Percentiles rank a stretch among this genome's conserved stretches.
These are phyloP conservation scores for Jatropha multifida DNA, from an alignment of 441 rosid species.

Conservation along the genomic window DNA sequence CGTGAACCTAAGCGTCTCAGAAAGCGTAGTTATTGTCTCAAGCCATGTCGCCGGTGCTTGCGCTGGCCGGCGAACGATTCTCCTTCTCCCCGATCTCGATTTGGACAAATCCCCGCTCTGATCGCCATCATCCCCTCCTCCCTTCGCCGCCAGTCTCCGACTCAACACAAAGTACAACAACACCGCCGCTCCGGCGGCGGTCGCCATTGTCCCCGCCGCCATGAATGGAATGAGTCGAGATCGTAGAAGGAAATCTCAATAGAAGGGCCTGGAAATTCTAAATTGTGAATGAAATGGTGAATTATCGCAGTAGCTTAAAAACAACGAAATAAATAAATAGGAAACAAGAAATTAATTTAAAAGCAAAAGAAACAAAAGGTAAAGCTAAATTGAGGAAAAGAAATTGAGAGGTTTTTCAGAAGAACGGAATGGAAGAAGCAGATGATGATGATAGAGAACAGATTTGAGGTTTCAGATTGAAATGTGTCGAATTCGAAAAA, in stretches of 20 bases:
- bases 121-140: constrained; percentile 37
- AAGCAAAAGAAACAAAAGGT: not conserved
- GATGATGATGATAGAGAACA: not conserved
- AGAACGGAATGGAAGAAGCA: not conserved
- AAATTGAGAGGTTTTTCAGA: not conserved
- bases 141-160: constrained; percentile 45
- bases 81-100: constrained; percentile 67
- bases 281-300: not conserved
- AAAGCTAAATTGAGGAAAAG: not conserved
- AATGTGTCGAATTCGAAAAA: constrained; percentile 3
- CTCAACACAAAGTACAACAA: constrained; percentile 56
- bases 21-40: constrained; percentile 73
- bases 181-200: constrained; percentile 83
- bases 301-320: not conserved
- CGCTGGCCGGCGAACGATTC: constrained; percentile 69
- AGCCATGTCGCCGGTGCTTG: constrained; percentile 95
- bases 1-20: constrained; percentile 87
- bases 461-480: not conserved
- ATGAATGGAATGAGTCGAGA: constrained; percentile 24
- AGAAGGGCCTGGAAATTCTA: not conserved
- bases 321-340: not conserved
- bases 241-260: not conserved
- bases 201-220: constrained; percentile 88
- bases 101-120: constrained; percentile 47
- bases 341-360: not conserved